Percentiles rank a stretch among this genome's conserved stretches.
These are phyloP conservation scores for Trapa incisa DNA, from an alignment of 345 rosid species.

Conservation along the genomic window DNA sequence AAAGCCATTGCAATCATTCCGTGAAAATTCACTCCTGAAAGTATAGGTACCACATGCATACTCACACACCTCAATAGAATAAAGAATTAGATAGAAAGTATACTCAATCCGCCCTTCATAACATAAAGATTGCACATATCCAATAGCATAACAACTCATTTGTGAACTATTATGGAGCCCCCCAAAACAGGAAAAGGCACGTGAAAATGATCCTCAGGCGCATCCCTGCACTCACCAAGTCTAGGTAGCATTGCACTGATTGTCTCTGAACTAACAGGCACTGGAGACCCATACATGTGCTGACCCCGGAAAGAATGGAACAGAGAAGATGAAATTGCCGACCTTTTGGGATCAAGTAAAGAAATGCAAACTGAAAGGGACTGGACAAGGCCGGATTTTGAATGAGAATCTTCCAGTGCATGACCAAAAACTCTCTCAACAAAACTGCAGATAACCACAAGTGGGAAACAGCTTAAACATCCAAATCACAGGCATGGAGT, in stretches of 20 bases:
- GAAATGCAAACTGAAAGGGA: slow-evolving; percentile 95
- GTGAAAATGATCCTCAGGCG: background rate
- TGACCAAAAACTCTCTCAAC: slow-evolving; percentile 84
- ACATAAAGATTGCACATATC: no score
- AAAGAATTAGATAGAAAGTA: no score
- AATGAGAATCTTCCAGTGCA: slow-evolving; percentile 85
- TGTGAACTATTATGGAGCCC: no score
- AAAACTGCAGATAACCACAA: slow-evolving; percentile 37
- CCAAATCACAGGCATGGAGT: background rate
- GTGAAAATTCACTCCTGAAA: no score
- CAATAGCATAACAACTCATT: no score
- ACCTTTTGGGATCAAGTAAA: slow-evolving; percentile 83
- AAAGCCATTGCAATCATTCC: background rate
- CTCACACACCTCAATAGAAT: no score
- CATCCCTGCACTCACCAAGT: slow-evolving; percentile 51
- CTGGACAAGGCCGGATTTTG: slow-evolving; percentile 82
- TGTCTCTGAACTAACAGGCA: slow-evolving; percentile 73
- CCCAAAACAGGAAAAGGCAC: background rate
- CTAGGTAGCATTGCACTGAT: slow-evolving; percentile 88
- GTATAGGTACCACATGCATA: no score
- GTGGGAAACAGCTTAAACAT: background rate
- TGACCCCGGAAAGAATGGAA: slow-evolving; percentile 72
- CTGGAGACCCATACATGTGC: slow-evolving; percentile 65
- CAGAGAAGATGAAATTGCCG: slow-evolving; percentile 51
- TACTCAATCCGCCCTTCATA: no score